Base-by-base conservation (phyloP, 176 grass and related monocot genomes). In the Coix lacrymajobi region DNA sequence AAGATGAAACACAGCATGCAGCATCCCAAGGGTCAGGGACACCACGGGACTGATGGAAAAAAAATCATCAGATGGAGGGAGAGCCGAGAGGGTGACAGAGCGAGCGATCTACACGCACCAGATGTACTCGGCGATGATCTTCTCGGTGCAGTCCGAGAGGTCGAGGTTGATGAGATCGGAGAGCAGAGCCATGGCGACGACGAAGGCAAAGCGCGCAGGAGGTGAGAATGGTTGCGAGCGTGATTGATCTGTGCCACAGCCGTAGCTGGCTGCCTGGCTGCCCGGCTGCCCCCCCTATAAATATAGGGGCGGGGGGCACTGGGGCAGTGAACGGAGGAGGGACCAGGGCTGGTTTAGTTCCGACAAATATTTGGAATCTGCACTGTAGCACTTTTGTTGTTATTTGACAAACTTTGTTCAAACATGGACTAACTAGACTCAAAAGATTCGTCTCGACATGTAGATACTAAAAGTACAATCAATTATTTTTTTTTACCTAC, bases 71-170 rank as follows among this genome's bases (percentile, higher is more conserved):
- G 31, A 46, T 17, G 13, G 74, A n/a, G 9, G 56, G 61, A n/a
- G 37, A 37, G 45, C 66, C 63, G 61, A n/a, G 37, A 37, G 45
- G 71, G 64, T 48, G 22, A 68, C 0, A 19, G 36, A 12, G 32
- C n/a, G n/a, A n/a, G 46, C 28, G 41, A 6, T 24, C 8, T 32
- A 5, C 29, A 16, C 38, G 74, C 48, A 95, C 93, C 93, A 95
- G 48, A 95, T 76, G 79, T 95, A 95, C 88, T 92, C 93, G 69
- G 88, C 93, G 81, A 95, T 92, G 79, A 95, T 86, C 81, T 92
- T 92, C 12, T 75, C 71, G 72, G 88, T 95, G 82, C 69, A 36
- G 70, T 71, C 85, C 1, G 90, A 79, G 7, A 95, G 90, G 63
- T 90, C 84, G 20, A 95, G 79, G 90, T 85, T 88, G 65, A 95